These are phyloP conservation scores for Tillandsia fasciculata DNA, from an alignment of 176 grass and related monocot species.

Conservation along the genomic window DNA sequence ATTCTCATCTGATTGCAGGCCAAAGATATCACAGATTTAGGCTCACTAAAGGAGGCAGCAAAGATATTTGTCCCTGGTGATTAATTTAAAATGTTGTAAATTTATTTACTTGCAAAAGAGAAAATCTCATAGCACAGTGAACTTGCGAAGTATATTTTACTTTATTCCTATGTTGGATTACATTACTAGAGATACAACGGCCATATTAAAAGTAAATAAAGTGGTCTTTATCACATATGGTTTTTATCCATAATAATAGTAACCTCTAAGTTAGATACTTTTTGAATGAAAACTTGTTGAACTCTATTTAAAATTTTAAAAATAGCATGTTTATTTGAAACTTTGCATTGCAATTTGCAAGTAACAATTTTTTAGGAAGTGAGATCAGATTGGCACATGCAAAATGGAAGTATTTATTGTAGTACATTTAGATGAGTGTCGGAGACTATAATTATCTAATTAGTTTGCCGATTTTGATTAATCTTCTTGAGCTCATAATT, in stretches of 20 bases:
- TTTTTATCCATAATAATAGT: neutral
- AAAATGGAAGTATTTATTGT: too few relatives aligned
- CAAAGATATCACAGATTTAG: slow-evolving; percentile 84
- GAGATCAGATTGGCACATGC: too few relatives aligned
- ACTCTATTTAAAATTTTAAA: too few relatives aligned
- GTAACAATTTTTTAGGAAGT: too few relatives aligned
- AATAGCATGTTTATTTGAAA: too few relatives aligned
- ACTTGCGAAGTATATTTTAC: neutral
- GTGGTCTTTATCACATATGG: neutral
- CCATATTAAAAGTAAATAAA: neutral
- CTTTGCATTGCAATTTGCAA: too few relatives aligned
- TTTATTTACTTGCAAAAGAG: neutral
- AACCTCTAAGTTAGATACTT: too few relatives aligned
- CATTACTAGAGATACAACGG: neutral
- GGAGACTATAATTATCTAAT: too few relatives aligned
- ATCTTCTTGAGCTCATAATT: too few relatives aligned
- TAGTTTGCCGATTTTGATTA: too few relatives aligned
- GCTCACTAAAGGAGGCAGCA: slow-evolving; percentile 76
- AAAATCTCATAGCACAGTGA: neutral
- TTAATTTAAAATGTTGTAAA: slow-evolving; percentile 11
- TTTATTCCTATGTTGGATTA: neutral
- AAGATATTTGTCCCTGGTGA: slow-evolving; percentile 96
- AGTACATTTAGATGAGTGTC: too few relatives aligned
- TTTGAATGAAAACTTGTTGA: too few relatives aligned
- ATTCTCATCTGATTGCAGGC: slow-evolving; percentile 44